Evolutionary conservation across 2,329 filamentous ascomycete genomes (phyloP).

Genomic region (Nannizziopsis barbatae): DNA sequence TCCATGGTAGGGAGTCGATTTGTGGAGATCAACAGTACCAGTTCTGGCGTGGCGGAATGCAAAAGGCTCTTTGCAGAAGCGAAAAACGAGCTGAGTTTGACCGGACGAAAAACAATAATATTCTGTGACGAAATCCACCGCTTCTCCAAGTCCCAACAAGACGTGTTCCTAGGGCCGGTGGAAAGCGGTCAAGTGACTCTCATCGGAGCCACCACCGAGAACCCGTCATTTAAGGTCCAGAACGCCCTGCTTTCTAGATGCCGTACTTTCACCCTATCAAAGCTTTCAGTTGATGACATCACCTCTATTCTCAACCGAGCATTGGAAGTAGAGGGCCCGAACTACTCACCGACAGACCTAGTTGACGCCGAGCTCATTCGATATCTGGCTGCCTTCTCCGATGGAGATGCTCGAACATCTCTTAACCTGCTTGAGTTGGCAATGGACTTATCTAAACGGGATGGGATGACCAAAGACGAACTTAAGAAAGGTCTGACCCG

Average conservation of each 20-base stretch:
- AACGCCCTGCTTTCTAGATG: conserved; percentile 79
- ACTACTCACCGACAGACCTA: conserved; percentile 42
- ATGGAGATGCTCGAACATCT: conserved; percentile 86
- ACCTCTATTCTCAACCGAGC: conserved; percentile 66
- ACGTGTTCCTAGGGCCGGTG: conserved; percentile 85
- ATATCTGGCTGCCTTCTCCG: conserved; percentile 76
- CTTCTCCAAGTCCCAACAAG: conserved; percentile 85
- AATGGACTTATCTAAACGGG: conserved; percentile 58
- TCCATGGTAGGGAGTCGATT: conserved; percentile 72
- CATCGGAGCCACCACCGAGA: conserved; percentile 93
- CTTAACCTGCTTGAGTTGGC: conserved; percentile 87
- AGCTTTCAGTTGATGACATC: conserved; percentile 62
- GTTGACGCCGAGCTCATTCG: conserved; percentile 65
- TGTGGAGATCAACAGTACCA: conserved; percentile 91
- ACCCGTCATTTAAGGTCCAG: conserved; percentile 88
- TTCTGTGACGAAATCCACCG: conserved; percentile 97
- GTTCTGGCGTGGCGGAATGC: conserved; percentile 74
- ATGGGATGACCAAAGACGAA: conserved; percentile 57
- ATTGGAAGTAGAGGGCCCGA: conserved; percentile 49
- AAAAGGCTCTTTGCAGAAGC: conserved; percentile 87
- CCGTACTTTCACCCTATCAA: conserved; percentile 74
- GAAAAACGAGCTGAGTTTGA: conserved; percentile 63
- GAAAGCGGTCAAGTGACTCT: conserved; percentile 83
- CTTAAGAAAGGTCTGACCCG: conserved; percentile 79
- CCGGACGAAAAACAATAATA: conserved; percentile 83